A percentile compares a stretch with the other conserved stretches of the same genome.
Evolutionary conservation across 2,329 filamentous ascomycete species (phyloP).

Genomic region (Parascedosporium putredinis): DNA sequence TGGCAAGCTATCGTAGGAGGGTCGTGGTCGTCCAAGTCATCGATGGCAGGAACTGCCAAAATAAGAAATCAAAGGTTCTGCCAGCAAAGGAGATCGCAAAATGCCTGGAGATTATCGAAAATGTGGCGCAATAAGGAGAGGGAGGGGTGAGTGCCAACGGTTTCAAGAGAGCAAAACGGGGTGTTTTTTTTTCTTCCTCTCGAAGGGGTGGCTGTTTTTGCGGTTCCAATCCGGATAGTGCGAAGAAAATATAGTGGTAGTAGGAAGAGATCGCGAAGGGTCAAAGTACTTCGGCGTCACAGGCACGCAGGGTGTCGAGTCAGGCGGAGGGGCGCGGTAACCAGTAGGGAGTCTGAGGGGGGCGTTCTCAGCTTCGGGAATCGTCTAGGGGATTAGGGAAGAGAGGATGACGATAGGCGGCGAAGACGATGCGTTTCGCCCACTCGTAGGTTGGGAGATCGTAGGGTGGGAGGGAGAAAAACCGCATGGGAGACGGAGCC

Average conservation of each 20-base stretch:
- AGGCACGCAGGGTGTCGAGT: constrained; percentile 3
- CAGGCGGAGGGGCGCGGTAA: neutral
- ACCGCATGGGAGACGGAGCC: neutral
- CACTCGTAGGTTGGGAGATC: too few relatives aligned
- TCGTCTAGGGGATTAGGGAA: neutral
- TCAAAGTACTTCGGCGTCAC: constrained; percentile 1
- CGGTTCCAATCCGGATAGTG: too few relatives aligned
- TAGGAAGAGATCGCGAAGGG: neutral
- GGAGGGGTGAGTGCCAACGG: neutral
- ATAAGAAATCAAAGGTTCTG: neutral
- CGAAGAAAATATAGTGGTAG: neutral
- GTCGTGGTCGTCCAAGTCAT: too few relatives aligned
- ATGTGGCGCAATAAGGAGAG: constrained; percentile 1
- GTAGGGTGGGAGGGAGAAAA: neutral
- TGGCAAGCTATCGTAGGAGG: too few relatives aligned
- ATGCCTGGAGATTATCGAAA: constrained; percentile 2
- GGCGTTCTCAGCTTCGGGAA: neutral
- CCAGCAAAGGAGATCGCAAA: neutral
- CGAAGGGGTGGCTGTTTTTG: too few relatives aligned
- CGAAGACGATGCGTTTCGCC: neutral
- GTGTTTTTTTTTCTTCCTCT: too few relatives aligned
- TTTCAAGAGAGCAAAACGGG: neutral
- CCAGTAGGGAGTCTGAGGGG: neutral
- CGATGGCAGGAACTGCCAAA: neutral
- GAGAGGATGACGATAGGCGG: constrained; percentile 1